These are phyloP conservation scores for Cynanchum wilfordii DNA, from an alignment of 257 asterid genomes.

Conservation along the genomic window DNA sequence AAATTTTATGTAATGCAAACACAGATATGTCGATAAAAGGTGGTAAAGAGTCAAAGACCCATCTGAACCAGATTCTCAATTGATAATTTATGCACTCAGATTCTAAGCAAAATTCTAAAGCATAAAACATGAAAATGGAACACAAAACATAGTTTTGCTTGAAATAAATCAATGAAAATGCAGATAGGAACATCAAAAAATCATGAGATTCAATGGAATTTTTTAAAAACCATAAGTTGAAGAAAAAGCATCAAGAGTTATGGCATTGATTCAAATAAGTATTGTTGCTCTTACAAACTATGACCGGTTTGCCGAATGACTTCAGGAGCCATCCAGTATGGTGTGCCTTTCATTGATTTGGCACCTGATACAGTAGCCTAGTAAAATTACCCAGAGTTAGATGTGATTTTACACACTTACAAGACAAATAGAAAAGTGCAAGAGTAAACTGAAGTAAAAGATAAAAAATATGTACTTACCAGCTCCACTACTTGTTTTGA, in stretches of 20 bases:
- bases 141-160: background rate
- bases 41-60: background rate
- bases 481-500: slow-evolving; percentile 34
- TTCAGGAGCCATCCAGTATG: slow-evolving; percentile 44
- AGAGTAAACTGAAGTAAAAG: background rate
- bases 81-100: background rate
- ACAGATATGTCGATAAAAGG: background rate
- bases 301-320: slow-evolving; percentile 38
- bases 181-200: background rate
- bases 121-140: background rate
- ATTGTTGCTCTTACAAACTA: slow-evolving; percentile 25
- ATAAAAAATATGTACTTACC: slow-evolving; percentile 11
- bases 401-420: background rate
- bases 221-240: background rate
- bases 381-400: slow-evolving; percentile 10
- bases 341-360: slow-evolving; percentile 37
- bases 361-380: slow-evolving; percentile 34
- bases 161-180: background rate
- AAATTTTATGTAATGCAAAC: background rate
- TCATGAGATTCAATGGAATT: background rate
- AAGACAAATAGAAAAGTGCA: background rate
- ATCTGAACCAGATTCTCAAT: background rate
- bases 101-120: background rate
- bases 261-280: background rate
- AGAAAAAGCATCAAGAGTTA: background rate